A percentile compares a stretch with the other conserved stretches of the same genome.
phyloP scores from a whole-genome alignment of 1,284 basidiomycete species.

The Ceratobasidium sp. region DNA sequence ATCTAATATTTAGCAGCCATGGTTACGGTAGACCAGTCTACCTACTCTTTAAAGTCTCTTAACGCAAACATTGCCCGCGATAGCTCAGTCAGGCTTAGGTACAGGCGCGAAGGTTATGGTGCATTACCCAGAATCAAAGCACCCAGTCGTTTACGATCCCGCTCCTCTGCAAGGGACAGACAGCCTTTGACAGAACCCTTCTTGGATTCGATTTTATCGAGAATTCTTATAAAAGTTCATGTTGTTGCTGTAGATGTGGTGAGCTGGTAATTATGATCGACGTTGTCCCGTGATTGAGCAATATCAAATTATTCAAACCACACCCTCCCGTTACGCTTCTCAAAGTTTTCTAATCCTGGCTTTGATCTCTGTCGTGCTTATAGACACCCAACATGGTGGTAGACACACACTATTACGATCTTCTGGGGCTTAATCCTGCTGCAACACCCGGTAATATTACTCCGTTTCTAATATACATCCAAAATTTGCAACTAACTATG shows the following conservation, averaged over 20 bases:
- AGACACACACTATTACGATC: constrained; percentile 77
- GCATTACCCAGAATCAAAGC: constrained; percentile 74
- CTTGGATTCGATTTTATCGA: constrained; percentile 87
- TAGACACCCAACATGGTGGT: constrained; percentile 68
- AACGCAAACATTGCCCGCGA: background rate
- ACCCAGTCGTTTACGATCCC: constrained; percentile 80
- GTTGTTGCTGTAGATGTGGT: constrained; percentile 47
- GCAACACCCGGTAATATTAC: constrained; percentile 74
- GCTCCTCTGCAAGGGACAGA: constrained; percentile 77
- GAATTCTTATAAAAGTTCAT: constrained; percentile 89
- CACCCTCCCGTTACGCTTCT: too few relatives aligned
- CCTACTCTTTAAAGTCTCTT: constrained; percentile 91
- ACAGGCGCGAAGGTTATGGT: background rate
- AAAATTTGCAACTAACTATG: background rate
- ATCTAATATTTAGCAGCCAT: background rate
- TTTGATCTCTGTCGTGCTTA: background rate
- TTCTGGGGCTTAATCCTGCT: constrained; percentile 76
- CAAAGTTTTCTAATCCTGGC: too few relatives aligned
- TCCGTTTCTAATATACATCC: constrained; percentile 24
- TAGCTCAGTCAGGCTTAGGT: background rate
- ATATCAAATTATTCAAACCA: too few relatives aligned
- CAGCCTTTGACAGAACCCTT: constrained; percentile 88
- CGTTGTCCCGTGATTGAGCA: too few relatives aligned
- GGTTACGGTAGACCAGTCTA: constrained; percentile 15
- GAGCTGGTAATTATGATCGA: too few relatives aligned